These are phyloP conservation scores for Eucalyptus globulus DNA, from an alignment of 345 rosid species.

Conservation along the genomic window DNA sequence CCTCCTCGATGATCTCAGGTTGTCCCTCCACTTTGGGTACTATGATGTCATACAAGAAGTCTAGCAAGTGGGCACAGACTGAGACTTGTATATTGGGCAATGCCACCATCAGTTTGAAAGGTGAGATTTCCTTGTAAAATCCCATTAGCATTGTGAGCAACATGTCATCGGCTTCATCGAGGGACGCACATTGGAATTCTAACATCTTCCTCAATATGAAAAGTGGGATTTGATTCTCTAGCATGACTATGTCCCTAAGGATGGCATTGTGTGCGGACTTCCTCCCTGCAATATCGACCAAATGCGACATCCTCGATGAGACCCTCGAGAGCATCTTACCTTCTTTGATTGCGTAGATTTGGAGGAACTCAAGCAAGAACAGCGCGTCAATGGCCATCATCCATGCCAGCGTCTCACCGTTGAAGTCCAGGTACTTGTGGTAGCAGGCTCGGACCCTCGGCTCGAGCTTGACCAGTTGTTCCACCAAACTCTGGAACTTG, in stretches of 20 bases:
- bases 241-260: constrained; percentile 58
- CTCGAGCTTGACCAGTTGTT: constrained; percentile 23
- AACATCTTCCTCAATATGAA: constrained; percentile 34
- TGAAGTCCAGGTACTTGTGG: constrained; percentile 39
- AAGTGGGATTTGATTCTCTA: constrained; percentile 68
- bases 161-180: constrained; percentile 18
- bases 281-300: constrained; percentile 16
- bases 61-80: constrained; percentile 29
- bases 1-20: neutral
- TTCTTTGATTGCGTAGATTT: constrained; percentile 14
- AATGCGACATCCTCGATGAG: constrained; percentile 24
- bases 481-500: constrained; percentile 34
- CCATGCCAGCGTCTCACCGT: constrained; percentile 54
- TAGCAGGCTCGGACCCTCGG: constrained; percentile 36
- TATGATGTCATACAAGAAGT: constrained; percentile 34
- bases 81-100: constrained; percentile 3
- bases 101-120: constrained; percentile 17
- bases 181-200: constrained; percentile 18
- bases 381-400: constrained; percentile 79
- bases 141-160: constrained; percentile 26
- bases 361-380: constrained; percentile 60
- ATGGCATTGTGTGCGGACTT: constrained; percentile 37
- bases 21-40: constrained; percentile 22
- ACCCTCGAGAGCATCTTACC: constrained; percentile 13
- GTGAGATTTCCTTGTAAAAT: constrained; percentile 37